Base-by-base conservation (phyloP, 768 basidiomycete genomes). In the Xanthoconium purpureum region DNA sequence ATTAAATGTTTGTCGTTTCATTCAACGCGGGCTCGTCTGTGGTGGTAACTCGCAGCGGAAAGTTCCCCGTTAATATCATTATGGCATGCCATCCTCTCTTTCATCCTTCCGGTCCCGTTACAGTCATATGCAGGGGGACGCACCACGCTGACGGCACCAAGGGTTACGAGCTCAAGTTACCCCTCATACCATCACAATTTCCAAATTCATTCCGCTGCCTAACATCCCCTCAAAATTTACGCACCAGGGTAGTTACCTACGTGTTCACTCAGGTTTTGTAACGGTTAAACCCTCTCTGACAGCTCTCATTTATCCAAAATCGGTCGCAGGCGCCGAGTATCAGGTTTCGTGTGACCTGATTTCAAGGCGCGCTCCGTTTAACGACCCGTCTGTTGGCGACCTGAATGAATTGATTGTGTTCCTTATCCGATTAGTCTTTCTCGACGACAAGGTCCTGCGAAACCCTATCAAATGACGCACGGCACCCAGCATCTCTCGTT, bases 391-490 rank as follows among this genome's bases (percentile, higher is more conserved):
- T 59, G 54, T 52, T 42, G 37, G 53, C 59, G 52, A 48, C 57
- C 54, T 53, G 42, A 57, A 45, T 47, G 63, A 43, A 46, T 50
- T 55, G 61, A 60, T 50, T 50, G 58, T 48, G 62, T 64, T 60
- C 67, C 70, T 63, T 62, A 61, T 68, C 54, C 51, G 59, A 71
- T 71, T 70, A 73, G 66, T 72, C 67, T 70, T 71, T 68, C 70
- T 71, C 70, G 68, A 71, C 66, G 59, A 70, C 70, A 69, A 59
- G 55, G 56, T 56, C 66, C 61, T 72, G 61, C 35, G 62, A 73
- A 67, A 71, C 71, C 60, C 70, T 70, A 71, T 71, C 71, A 73
- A 63, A 68, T 71, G 63, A 68, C 66, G 66, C 71, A 66, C 64
- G 66, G 70, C 63, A 64, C 54, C 42, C 50, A 58, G 51, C 43